Evolutionary conservation across 78 protist genomes (phyloP), one percentile per base, ranked within the genome.

Genomic region (Monocercomonoides exilis): DNA sequence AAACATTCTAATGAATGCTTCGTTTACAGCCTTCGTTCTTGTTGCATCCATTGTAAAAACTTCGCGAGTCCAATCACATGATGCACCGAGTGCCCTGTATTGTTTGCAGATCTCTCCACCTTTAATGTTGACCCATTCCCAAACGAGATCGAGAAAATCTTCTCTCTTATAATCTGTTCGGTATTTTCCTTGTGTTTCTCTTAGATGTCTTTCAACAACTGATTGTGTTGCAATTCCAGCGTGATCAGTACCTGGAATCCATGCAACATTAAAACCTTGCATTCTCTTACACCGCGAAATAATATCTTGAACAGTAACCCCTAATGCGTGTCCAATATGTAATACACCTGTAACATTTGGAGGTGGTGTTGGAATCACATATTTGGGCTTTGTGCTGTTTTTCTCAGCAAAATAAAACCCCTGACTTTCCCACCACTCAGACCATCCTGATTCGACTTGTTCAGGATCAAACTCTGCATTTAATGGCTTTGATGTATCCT

Each of bases 291-390:
- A 94, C 35, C 97, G 43, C 1, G 41, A 87, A 2, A 88, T 80
- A 34, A 87, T 36, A 11, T 89, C 91, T 85, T 97, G 96, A 41
- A 96, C 84, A 46, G 99, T 84, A 33, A 35, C 87, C 3, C 97
- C 95, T 81, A 98, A 91, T n/a, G 99, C 99, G 89, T 98, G 99
- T 5, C 99, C 99, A 1, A 98, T 41, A 90, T 98, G 99, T 29
- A 98, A 94, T 1, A 92, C 11, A 34, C 99, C 99, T 3, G 99
- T 98, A 81, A 98, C 99, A 91, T 98, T 98, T 41, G 99, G 99
- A 43, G 99, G 99, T 34, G 99, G 99, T 34, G 97, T 91, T 84
- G 89, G 91, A 54, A 98, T 96, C 4, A 90, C 87, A 46, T 91
- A 98, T 80, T 64, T 86, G 41, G 88, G 85, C 84, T 91, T 90